Evolutionary conservation across 306 rosid genomes (phyloP).

Genomic region (Urtica urens): DNA sequence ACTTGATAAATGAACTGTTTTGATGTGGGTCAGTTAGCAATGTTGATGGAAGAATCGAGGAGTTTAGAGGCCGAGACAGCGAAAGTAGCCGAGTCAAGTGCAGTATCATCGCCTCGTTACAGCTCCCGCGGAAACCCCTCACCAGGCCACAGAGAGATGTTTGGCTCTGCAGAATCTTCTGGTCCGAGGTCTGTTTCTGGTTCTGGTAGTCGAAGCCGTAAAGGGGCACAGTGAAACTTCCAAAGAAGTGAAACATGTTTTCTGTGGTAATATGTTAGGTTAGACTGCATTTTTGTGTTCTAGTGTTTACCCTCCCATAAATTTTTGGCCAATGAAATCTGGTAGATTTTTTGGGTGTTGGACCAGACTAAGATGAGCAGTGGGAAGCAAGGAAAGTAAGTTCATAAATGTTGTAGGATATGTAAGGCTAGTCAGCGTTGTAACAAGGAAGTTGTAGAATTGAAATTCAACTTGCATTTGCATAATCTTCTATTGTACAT

Average conservation of each 20-base stretch:
- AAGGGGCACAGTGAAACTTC: conserved; percentile 31
- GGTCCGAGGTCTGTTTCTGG: conserved; percentile 30
- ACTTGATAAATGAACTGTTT: conserved; percentile 10
- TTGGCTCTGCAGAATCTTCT: conserved; percentile 18
- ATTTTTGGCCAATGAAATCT: conserved; percentile 6
- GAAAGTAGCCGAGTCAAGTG: conserved; percentile 41
- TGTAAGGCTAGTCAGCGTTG: not conserved
- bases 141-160: conserved; percentile 33
- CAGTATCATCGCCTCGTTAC: conserved; percentile 54
- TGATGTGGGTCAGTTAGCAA: conserved; percentile 39
- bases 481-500: not conserved
- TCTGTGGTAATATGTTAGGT: conserved; percentile 23
- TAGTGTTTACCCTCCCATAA: no score
- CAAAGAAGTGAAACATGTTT: not conserved
- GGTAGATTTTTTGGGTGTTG: conserved; percentile 3
- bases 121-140: conserved; percentile 40
- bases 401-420: not conserved
- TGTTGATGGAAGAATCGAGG: conserved; percentile 57
- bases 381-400: not conserved
- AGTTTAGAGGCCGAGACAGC: conserved; percentile 42
- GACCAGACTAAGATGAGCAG: conserved; percentile 1
- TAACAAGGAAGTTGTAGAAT: not conserved
- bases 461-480: not conserved
- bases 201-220: conserved; percentile 61
- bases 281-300: no score